phyloP scores from a whole-genome alignment of 208 protist genomes.

The Tritrichomonas foetus region DNA sequence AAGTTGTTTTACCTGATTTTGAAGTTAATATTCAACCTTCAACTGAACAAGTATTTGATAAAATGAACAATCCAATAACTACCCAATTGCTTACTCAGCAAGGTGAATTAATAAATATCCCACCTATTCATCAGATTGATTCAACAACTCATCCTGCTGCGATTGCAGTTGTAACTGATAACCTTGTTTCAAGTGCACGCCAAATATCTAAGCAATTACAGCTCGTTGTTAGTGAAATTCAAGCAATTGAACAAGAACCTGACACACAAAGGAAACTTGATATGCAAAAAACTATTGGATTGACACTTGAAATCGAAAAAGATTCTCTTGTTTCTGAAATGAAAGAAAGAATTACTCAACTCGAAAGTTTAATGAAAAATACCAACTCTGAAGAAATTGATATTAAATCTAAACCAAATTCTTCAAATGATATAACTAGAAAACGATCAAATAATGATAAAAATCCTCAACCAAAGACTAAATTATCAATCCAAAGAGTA shows the following conservation, averaged over 20 bases:
- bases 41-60: neutral
- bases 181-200: neutral
- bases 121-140: neutral
- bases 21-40: neutral
- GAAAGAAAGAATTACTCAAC: neutral
- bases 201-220: neutral
- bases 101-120: neutral
- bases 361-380: neutral
- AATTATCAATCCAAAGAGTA: too few species aligned
- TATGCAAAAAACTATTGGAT: neutral
- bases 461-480: too few species aligned
- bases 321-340: neutral
- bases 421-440: too few species aligned
- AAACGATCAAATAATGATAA: too few species aligned
- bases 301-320: neutral
- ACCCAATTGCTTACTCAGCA: neutral
- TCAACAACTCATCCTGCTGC: neutral
- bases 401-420: too few species aligned
- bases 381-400: too few species aligned
- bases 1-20: neutral
- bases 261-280: neutral
- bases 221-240: neutral
- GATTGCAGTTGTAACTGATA: neutral
- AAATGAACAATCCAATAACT: neutral
- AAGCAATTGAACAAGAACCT: neutral